Evolutionary conservation across 2,329 filamentous ascomycete species (phyloP).

Genomic region (Alternaria viburni): DNA sequence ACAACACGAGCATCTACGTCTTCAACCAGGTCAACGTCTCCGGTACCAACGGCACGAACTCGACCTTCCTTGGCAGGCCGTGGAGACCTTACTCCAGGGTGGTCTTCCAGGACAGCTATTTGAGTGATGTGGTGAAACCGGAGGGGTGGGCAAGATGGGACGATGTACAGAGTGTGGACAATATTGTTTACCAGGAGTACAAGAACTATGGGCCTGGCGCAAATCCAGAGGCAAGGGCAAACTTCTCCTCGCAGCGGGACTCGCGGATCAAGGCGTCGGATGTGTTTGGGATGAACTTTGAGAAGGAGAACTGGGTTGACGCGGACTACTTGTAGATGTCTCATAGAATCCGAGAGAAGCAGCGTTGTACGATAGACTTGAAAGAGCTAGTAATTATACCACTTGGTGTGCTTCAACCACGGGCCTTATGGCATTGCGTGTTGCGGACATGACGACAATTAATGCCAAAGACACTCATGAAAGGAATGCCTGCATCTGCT

Average conservation of each 20-base stretch:
- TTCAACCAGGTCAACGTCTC: slow-evolving; percentile 58
- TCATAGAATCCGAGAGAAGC: accelerated
- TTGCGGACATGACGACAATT: accelerated
- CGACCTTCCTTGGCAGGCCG: slow-evolving; percentile 57
- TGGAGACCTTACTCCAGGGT: slow-evolving; percentile 58
- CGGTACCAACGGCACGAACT: slow-evolving; percentile 41
- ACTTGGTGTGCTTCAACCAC: background rate
- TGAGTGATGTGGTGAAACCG: slow-evolving; percentile 62
- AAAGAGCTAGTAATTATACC: background rate
- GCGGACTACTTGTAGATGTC: slow-evolving; percentile 1
- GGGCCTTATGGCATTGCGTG: background rate
- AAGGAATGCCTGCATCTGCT: accelerated
- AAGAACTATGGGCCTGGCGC: slow-evolving; percentile 26
- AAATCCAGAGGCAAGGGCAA: background rate
- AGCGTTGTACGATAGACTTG: background rate
- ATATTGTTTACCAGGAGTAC: slow-evolving; percentile 23
- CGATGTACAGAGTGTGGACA: slow-evolving; percentile 17
- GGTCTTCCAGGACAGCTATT: slow-evolving; percentile 55
- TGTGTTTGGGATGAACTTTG: slow-evolving; percentile 17
- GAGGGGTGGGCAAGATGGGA: slow-evolving; percentile 59
- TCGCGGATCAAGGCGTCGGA: slow-evolving; percentile 11
- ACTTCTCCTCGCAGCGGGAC: slow-evolving; percentile 14
- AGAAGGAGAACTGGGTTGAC: slow-evolving; percentile 27
- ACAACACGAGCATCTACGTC: slow-evolving; percentile 55
- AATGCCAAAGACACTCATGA: background rate